These are phyloP conservation scores for Achaetomium macrosporum DNA, from an alignment of 2,329 filamentous ascomycete genomes.

Conservation along the genomic window DNA sequence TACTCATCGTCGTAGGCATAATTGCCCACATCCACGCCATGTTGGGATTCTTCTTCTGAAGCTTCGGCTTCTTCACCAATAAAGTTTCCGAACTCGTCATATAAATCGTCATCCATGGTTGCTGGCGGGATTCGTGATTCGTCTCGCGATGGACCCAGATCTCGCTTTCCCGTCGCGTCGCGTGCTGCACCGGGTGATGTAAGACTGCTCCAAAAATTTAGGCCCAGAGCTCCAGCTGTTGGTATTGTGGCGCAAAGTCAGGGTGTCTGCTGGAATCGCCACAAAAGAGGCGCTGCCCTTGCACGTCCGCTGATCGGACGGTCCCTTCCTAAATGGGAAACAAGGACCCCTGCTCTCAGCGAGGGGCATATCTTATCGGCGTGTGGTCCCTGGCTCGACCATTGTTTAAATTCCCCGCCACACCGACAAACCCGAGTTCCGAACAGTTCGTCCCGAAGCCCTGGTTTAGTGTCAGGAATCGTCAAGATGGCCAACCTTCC, in stretches of 20 bases:
- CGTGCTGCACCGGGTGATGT: constrained; percentile 16
- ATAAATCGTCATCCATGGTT: constrained; percentile 28
- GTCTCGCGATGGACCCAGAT: constrained; percentile 1
- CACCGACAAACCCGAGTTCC: constrained; percentile 15
- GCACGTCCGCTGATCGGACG: constrained; percentile 3
- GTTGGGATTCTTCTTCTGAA: constrained; percentile 80
- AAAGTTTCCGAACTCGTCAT: constrained; percentile 30
- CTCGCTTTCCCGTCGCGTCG: constrained; percentile 16
- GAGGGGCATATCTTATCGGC: constrained; percentile 17
- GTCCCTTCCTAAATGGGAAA: constrained; percentile 1
- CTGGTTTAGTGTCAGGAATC: constrained; percentile 3
- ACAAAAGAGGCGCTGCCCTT: constrained; percentile 4
- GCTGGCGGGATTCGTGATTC: constrained; percentile 5
- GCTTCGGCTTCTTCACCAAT: constrained; percentile 73
- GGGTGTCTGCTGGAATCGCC: neutral
- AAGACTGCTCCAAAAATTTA: constrained; percentile 15
- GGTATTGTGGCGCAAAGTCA: constrained; percentile 6
- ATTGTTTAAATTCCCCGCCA: constrained; percentile 11
- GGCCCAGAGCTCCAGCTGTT: neutral
- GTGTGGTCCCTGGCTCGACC: neutral
- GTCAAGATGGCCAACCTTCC: constrained; percentile 67
- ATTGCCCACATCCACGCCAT: constrained; percentile 65
- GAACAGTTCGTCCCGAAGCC: constrained; percentile 8
- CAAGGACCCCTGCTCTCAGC: neutral
- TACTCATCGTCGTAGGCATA: constrained; percentile 79